Evolutionary conservation across 129 eudicot genomes (phyloP).

Genomic region (Flaveria brownii): DNA sequence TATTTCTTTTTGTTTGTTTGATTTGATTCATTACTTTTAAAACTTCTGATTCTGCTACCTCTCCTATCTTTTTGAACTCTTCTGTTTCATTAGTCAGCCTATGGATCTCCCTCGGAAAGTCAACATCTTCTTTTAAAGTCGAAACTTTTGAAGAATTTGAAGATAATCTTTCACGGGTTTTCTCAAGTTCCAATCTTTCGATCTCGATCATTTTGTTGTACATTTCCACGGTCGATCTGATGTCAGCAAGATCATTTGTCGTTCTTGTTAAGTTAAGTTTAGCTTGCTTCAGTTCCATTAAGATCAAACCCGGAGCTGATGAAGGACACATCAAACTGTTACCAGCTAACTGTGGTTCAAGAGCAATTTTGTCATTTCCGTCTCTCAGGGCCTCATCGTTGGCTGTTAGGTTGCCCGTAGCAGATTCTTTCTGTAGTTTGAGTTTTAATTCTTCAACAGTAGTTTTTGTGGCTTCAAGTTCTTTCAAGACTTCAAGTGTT

Average conservation of each 20-base stretch:
- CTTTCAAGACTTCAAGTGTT: slow-evolving; percentile 77
- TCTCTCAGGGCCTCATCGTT: slow-evolving; percentile 13
- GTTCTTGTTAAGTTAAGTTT: slow-evolving; percentile 79
- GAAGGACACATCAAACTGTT: slow-evolving; percentile 43
- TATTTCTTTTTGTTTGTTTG: slow-evolving; percentile 59
- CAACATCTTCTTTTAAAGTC: slow-evolving; percentile 48
- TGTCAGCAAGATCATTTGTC: slow-evolving; percentile 78
- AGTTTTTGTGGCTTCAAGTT: slow-evolving; percentile 70
- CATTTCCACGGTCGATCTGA: slow-evolving; percentile 63
- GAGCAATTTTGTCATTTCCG: slow-evolving; percentile 35
- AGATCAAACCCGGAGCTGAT: slow-evolving; percentile 63
- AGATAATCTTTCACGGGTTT: slow-evolving; percentile 70
- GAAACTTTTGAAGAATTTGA: slow-evolving; percentile 50
- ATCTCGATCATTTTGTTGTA: slow-evolving; percentile 75
- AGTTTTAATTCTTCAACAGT: slow-evolving; percentile 61
- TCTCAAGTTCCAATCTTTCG: slow-evolving; percentile 74
- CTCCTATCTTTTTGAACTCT: slow-evolving; percentile 68
- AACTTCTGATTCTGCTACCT: slow-evolving; percentile 66
- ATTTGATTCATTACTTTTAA: slow-evolving; percentile 57
- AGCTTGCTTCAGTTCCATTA: slow-evolving; percentile 79
- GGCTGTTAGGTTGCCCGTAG: slow-evolving; percentile 30
- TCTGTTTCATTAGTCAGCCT: slow-evolving; percentile 67
- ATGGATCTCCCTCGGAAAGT: slow-evolving; percentile 59
- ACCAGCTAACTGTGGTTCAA: slow-evolving; percentile 8
- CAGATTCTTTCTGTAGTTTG: slow-evolving; percentile 70